phyloP scores from a whole-genome alignment of 768 basidiomycete genomes.

The Xerocomellus amylosporus region DNA sequence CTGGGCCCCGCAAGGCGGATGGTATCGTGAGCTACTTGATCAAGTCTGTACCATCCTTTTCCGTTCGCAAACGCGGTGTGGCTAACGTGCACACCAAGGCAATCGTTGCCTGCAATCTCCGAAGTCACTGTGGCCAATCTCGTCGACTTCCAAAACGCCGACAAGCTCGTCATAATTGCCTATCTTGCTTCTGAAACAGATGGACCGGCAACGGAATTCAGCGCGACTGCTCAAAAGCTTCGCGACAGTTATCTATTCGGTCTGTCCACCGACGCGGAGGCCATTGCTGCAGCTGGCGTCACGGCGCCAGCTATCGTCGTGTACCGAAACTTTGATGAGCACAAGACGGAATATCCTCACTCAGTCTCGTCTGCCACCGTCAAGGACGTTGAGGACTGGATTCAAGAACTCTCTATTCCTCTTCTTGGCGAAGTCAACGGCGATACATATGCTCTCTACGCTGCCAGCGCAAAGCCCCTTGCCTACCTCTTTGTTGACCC shows the following conservation, averaged over 20 bases:
- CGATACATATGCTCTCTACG: conserved; percentile 90
- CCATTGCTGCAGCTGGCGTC: conserved; percentile 67
- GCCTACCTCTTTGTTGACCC: conserved; percentile 96
- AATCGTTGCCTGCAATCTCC: conserved; percentile 91
- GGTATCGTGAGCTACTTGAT: conserved; percentile 96
- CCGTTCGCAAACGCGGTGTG: background rate
- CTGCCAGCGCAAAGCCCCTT: conserved; percentile 77
- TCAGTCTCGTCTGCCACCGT: conserved; percentile 50
- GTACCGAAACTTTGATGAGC: conserved; percentile 92
- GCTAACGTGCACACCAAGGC: conserved; percentile 43
- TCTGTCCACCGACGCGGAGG: conserved; percentile 66
- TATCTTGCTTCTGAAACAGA: conserved; percentile 77
- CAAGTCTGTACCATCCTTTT: conserved; percentile 57
- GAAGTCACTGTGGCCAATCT: conserved; percentile 73
- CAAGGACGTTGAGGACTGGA: conserved; percentile 70
- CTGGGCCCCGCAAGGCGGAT: conserved; percentile 88
- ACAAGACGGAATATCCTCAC: conserved; percentile 63
- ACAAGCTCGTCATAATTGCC: conserved; percentile 88
- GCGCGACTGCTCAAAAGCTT: conserved; percentile 75
- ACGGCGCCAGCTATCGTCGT: conserved; percentile 83
- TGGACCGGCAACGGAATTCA: conserved; percentile 70
- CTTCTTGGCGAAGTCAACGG: conserved; percentile 89
- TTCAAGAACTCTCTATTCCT: conserved; percentile 82
- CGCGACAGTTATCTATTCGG: conserved; percentile 96
- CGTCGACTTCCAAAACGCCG: conserved; percentile 80